Evolutionary conservation across 768 basidiomycete genomes (phyloP), one percentile per base, ranked within the genome.

Genomic region (Boletus reticulatus): DNA sequence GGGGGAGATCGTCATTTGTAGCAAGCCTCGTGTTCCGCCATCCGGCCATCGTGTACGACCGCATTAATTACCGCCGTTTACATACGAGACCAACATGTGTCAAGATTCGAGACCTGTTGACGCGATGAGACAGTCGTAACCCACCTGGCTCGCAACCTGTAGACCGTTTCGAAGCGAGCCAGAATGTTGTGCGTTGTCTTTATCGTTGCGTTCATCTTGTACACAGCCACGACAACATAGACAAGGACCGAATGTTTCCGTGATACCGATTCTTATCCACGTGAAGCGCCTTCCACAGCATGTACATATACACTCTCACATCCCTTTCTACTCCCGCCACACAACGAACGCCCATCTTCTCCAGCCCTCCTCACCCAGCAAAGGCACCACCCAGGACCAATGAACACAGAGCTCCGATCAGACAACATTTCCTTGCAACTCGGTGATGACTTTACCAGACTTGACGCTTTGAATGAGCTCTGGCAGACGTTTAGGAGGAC

Each of bases 401-500:
- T 61, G 66, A 31, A 55, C 29, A 17, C 34, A 2, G 42, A 37
- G 0, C 43, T 63, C 17, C 24, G 29, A 36, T 67, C 68, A 10
- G 34, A 55, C 17, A 64, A 50, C 1, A 44, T 69, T 4, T 52
- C 55, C 32, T 39, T 69, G 36, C 17, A 45, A 5, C 19, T 57
- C 14, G 27, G 24, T 17, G 44, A 45, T 14, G 14, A 0, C 39
- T 14, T 45, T 22, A 12, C 11, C 6, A 36, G 10, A 1, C 5
- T 42, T 4, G 6, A 4, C 14, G 4, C n/a, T 31, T 4, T 51
- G 11, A 12, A 41, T 5, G 45, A 49, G 12, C 52, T 73, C 6
- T 72, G 72, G 72, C 38, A 52, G 5, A 45, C 46, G 36, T 56
- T 73, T 11, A 61, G 42, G 48, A 57, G 44, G 22, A 63, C 56